Base-by-base conservation (phyloP, 441 rosid genomes). In the Hura crepitans region DNA sequence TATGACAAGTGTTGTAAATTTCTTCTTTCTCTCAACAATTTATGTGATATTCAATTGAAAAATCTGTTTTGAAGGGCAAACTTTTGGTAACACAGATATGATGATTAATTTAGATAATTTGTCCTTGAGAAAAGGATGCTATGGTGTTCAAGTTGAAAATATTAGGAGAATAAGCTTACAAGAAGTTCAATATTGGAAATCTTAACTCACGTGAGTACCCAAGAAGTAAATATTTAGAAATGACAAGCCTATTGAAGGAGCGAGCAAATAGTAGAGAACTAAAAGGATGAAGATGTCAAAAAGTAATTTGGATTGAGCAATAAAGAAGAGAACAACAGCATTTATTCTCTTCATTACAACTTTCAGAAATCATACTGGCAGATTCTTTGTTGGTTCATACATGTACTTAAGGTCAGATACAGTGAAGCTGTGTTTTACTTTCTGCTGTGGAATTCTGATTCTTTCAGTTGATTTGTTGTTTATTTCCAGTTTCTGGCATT, bases 401-500 rank as follows among this genome's bases (percentile, higher is more conserved):
- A 35, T 18, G 23, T 10, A 25, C 5, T 50, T 9, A 6, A 53
- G 7, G 66, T 67, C 31, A 5, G 2, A 3, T 23, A 14, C n/a
- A 35, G 17, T 60, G 20, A 13, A 30, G 7, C 43, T 9, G 18
- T 20, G 28, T 47, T 33, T n/a, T 9, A 58, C 47, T 37, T 60
- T 73, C 64, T 71, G 47, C 22, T 17, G 65, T 25, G 63, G 70
- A 61, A 20, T 65, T 42, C 23, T 45, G 43, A 56, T 20, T 55
- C n/a, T 74, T 60, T 25, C 11, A 33, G 61, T 47, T 54, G 59
- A 37, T 17, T 46, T 74, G 23, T 61, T 71, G 43, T 49, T 27
- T 63, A 12, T 35, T 22, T 73, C 31, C 85, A 80, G 90, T 75
- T 81, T 85, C 91, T 65, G 87, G 85, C 30, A 76, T 82, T 71